A percentile compares a stretch with the other conserved stretches of the same genome.
Evolutionary conservation across 2,329 filamentous ascomycete genomes (phyloP).

Genomic region (Aspergillus texensis): DNA sequence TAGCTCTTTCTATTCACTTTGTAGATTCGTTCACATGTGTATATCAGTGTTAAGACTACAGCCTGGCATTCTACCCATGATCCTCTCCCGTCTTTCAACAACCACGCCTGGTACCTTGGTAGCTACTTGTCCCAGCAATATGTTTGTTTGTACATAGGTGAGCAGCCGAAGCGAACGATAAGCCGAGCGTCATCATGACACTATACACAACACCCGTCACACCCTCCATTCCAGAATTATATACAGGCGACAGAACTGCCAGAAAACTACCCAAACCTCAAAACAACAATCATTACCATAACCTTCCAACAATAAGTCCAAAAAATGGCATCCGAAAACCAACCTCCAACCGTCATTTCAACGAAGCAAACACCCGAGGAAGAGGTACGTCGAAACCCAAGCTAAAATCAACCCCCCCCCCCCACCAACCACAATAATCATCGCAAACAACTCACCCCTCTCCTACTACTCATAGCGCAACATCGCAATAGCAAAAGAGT

Average conservation of each 20-base stretch:
- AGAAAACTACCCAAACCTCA: too few species aligned
- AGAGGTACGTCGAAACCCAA: background rate
- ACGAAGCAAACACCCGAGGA: constrained; percentile 10
- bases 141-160: background rate
- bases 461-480: constrained; percentile 21
- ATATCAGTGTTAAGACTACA: too few species aligned
- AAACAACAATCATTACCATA: too few species aligned
- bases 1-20: too few species aligned
- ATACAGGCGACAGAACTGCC: too few species aligned
- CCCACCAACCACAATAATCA: background rate
- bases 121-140: too few species aligned
- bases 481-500: constrained; percentile 38
- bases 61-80: too few species aligned
- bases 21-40: too few species aligned
- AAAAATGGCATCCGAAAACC: constrained; percentile 1
- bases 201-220: background rate
- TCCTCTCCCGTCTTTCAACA: too few species aligned
- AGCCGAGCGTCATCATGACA: background rate
- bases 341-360: constrained; percentile 9
- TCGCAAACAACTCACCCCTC: too few species aligned
- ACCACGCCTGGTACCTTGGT: too few species aligned
- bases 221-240: background rate
- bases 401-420: background rate
- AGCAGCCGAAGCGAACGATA: background rate
- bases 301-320: background rate